Evolutionary conservation across 129 eudicot species (phyloP).

Genomic region (Flaveria robusta): DNA sequence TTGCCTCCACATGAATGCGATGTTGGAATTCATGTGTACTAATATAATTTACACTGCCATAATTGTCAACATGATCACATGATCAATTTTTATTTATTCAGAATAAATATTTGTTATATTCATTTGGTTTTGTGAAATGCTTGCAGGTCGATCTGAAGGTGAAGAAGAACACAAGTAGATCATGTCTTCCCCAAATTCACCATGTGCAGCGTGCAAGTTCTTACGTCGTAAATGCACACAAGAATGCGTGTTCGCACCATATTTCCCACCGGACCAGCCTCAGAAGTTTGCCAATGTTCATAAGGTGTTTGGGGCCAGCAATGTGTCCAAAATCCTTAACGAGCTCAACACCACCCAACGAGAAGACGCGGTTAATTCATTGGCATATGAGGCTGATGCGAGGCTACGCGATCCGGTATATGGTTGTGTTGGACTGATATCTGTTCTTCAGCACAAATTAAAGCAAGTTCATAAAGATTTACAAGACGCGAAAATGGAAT

Average conservation of each 20-base stretch:
- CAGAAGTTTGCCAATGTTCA: constrained; percentile 64
- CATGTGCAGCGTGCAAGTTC: constrained; percentile 93
- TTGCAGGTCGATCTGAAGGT: constrained; percentile 18
- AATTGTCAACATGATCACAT: constrained; percentile 28
- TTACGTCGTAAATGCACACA: constrained; percentile 74
- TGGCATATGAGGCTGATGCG: constrained; percentile 68
- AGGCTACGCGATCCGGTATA: constrained; percentile 66
- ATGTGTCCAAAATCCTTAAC: constrained; percentile 62
- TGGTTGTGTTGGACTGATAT: constrained; percentile 73
- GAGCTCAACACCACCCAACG: constrained; percentile 57
- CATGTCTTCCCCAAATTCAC: constrained; percentile 67
- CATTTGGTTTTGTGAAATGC: neutral
- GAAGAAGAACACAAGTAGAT: constrained; percentile 5
- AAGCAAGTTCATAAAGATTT: constrained; percentile 64
- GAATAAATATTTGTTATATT: neutral
- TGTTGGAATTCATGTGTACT: constrained; percentile 27
- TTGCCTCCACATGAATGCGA: constrained; percentile 36
- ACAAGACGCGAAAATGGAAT: constrained; percentile 44
- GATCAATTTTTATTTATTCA: neutral
- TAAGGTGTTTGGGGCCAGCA: constrained; percentile 70
- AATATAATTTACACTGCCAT: constrained; percentile 9
- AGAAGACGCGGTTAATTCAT: constrained; percentile 64
- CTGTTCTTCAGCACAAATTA: constrained; percentile 64
- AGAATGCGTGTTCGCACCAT: constrained; percentile 89
- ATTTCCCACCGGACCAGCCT: constrained; percentile 82